Evolutionary conservation across 1,284 basidiomycete species (phyloP), one percentile per base, ranked within the genome.

Genomic region (Puccinia novopanici): DNA sequence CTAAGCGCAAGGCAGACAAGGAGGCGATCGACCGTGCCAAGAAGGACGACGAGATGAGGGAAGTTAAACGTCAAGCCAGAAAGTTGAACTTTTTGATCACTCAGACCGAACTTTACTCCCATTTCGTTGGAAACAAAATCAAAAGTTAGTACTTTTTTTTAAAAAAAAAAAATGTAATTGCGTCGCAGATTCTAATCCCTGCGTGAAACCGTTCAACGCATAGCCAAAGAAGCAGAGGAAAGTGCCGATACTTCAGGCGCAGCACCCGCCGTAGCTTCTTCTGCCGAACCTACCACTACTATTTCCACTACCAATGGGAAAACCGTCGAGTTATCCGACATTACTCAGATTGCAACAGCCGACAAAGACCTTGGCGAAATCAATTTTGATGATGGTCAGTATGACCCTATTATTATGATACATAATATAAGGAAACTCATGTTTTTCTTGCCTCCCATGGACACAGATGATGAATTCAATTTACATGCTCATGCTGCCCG

Each of bases 71-170:
- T 73, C 95, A 98, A 87, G 93, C 95, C 3, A 90, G 97, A 83
- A 99, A 99, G 87, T 90, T 99, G 80, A 98, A 99, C 87, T 99
- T 99, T 88, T 88, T 99, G 86, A 96, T 99, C 87, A 98, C 94
- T 82, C 97, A 99, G 87, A 99, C 97, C 15, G 97, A 99, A 86
- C 90, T 99, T 15, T 99, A 99, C 87, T 97, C 94, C 83, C 97
- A 99, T 88, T 99, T 99, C 88, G 94, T 99, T 81, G 96, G 97
- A 55, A 98, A 92, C 87, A 99, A 99, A 88, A 90, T 99, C 84
- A 98, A 97, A 88, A 98, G 93, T 93, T 85, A 84, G 91, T 88
- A 48, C 48, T 13, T 22, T 75, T 48, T 22, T 24, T 68, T 74
- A 75, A 19, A 48, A 48, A 75, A 34, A 55, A 75, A 19, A 48